Evolutionary conservation across 192 early-diverging fungal species (phyloP).

Genomic region (Cladochytrium replicatum): DNA sequence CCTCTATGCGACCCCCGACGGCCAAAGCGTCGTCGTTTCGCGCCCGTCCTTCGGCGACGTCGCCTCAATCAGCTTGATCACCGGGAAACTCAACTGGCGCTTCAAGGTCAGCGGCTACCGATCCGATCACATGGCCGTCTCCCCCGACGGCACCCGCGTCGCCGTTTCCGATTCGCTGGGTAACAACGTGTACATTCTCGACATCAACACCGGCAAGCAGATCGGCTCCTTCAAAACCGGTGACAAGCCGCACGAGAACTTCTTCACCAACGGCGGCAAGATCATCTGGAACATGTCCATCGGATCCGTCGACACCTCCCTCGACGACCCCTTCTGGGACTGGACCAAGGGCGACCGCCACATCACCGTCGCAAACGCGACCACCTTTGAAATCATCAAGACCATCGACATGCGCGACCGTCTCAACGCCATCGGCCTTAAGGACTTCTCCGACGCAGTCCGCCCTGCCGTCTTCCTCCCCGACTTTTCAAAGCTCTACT

Average conservation of each 20-base stretch:
- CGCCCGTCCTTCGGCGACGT: conserved; percentile 13
- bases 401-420: conserved; percentile 1
- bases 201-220: conserved; percentile 4
- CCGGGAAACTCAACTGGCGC: conserved; percentile 9
- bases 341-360: conserved; percentile 13
- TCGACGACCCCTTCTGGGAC: conserved; percentile 6
- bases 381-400: conserved; percentile 6
- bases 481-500: conserved; percentile 9
- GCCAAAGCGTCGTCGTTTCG: conserved; percentile 1
- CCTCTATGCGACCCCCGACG: conserved; percentile 12
- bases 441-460: too few species aligned
- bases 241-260: conserved; percentile 4
- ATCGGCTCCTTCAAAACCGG: not conserved
- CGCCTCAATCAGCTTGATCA: conserved; percentile 8
- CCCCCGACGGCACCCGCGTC: conserved; percentile 10
- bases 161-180: conserved; percentile 7
- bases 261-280: not conserved
- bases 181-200: conserved; percentile 3
- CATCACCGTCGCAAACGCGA: conserved; percentile 13
- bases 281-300: conserved; percentile 15
- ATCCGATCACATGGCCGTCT: conserved; percentile 13
- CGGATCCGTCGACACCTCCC: conserved; percentile 9
- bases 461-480: conserved; percentile 7
- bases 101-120: conserved; percentile 9
- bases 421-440: not conserved